A percentile compares a stretch with the other conserved stretches of the same genome.
Evolutionary conservation across 257 asterid species (phyloP).

Genomic region (Capsicum rhomboideum): DNA sequence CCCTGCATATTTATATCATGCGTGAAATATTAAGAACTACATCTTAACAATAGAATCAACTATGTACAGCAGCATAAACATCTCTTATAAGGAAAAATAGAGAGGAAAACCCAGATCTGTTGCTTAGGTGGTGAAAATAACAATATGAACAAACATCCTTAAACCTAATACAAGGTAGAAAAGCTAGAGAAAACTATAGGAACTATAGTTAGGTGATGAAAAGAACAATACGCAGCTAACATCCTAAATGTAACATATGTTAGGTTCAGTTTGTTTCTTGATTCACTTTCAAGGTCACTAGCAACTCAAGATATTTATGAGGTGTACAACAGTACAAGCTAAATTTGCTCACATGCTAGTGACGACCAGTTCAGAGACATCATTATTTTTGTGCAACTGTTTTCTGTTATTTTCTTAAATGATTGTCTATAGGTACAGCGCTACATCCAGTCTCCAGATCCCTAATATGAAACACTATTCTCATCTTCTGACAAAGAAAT

Average conservation of each 20-base stretch:
- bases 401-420: not conserved
- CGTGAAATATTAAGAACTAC: not conserved
- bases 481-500: not conserved
- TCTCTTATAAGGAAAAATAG: not conserved
- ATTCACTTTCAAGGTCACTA: not conserved
- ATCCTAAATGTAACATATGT: not conserved
- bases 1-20: slow-evolving; percentile 46
- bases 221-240: not conserved
- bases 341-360: not conserved
- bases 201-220: not conserved
- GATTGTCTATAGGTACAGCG: not conserved
- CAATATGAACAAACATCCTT: not conserved
- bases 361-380: not conserved
- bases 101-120: not conserved
- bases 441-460: not conserved
- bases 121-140: not conserved
- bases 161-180: not conserved
- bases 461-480: not conserved
- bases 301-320: not conserved
- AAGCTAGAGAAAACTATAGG: not conserved
- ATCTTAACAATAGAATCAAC: not conserved
- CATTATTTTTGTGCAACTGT: not conserved
- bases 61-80: not conserved
- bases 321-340: not conserved
- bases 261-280: not conserved